Percentiles rank a stretch among this genome's conserved stretches.
These are phyloP conservation scores for Apiospora malaysiana DNA, from an alignment of 2,329 filamentous ascomycete genomes.

Conservation along the genomic window DNA sequence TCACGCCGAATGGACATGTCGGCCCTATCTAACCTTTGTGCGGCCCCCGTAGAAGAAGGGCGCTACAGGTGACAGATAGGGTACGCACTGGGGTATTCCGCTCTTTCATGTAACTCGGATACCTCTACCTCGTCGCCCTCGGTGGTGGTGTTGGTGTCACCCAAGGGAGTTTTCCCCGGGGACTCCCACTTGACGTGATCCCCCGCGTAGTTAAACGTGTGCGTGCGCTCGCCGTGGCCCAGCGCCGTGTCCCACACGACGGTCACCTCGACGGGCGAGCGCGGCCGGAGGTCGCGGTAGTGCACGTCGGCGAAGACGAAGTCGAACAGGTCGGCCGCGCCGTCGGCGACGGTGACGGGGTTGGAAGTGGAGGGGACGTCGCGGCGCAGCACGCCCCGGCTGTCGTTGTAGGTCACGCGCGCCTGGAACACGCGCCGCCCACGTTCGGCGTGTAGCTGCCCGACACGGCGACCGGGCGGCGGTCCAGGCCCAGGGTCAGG, in stretches of 20 bases:
- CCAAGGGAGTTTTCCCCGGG: no score
- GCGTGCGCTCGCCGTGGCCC: background rate
- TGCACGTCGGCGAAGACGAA: background rate
- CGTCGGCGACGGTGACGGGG: background rate
- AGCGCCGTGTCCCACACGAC: background rate
- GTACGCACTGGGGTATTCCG: background rate
- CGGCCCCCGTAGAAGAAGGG: background rate
- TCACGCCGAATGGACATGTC: background rate
- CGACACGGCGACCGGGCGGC: background rate
- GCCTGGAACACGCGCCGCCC: background rate
- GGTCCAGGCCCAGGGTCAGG: background rate
- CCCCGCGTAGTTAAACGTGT: background rate
- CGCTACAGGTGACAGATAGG: background rate
- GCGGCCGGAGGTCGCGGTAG: background rate
- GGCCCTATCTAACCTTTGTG: no score
- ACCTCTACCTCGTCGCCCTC: background rate
- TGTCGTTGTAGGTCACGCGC: no score
- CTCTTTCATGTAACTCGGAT: background rate
- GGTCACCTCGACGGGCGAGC: background rate
- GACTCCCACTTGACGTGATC: no score
- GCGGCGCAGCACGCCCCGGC: background rate
- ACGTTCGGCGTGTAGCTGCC: background rate
- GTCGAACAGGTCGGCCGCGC: background rate
- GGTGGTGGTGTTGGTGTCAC: no score
- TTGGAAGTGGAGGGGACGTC: background rate